phyloP scores from a whole-genome alignment of 305 asterid genomes.

The Rubia peregrina region DNA sequence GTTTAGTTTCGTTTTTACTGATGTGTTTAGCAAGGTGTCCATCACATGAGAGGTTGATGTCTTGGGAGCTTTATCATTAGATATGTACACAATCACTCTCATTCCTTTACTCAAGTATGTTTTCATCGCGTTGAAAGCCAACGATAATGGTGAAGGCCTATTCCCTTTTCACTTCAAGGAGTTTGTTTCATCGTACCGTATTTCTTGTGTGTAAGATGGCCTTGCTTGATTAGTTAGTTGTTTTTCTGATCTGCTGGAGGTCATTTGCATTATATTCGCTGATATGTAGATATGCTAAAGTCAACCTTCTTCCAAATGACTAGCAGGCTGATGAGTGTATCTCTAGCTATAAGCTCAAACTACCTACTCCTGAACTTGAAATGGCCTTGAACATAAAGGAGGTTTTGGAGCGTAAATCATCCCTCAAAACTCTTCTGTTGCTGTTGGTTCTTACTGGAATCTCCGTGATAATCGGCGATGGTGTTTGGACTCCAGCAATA shows the following conservation, averaged over 20 bases:
- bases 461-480: constrained; percentile 94
- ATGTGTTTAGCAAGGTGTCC: constrained; percentile 82
- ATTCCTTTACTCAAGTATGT: constrained; percentile 78
- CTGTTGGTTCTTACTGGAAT: constrained; percentile 89
- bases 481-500: constrained; percentile 93
- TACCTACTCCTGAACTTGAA: constrained; percentile 92
- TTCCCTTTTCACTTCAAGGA: constrained; percentile 11
- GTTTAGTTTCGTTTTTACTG: constrained; percentile 60
- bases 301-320: constrained; percentile 84
- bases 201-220: constrained; percentile 6
- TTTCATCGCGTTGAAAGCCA: constrained; percentile 87
- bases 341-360: constrained; percentile 86
- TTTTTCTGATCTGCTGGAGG: constrained; percentile 62
- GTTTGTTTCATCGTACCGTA: constrained; percentile 5
- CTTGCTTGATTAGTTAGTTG: constrained; percentile 17
- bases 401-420: constrained; percentile 53
- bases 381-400: constrained; percentile 83
- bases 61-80: constrained; percentile 83
- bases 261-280: constrained; percentile 88
- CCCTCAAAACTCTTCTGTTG: constrained; percentile 56
- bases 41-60: constrained; percentile 84
- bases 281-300: constrained; percentile 87
- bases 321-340: constrained; percentile 80
- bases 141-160: constrained; percentile 96
- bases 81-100: constrained; percentile 84